Evolutionary conservation across 441 rosid species (phyloP).

Genomic region (Lepidium campestre): DNA sequence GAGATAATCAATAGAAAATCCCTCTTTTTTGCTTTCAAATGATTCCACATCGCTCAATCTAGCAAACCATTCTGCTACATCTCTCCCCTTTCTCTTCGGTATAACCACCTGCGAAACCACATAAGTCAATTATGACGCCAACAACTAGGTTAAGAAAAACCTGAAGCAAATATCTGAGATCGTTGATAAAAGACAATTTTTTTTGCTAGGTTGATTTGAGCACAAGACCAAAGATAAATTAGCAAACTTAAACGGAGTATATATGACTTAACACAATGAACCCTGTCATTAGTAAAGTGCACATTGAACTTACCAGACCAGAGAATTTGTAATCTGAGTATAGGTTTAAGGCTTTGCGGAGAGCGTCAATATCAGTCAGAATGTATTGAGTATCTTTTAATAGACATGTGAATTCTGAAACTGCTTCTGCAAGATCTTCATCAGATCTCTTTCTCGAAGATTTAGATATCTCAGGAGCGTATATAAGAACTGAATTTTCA

Average conservation of each 20-base stretch:
- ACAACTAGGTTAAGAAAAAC: background rate
- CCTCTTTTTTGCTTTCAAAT: constrained; percentile 30
- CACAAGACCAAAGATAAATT: background rate
- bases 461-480: constrained; percentile 56
- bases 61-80: constrained; percentile 40
- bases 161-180: background rate
- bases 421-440: constrained; percentile 55
- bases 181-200: background rate
- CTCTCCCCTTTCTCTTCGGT: constrained; percentile 37
- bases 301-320: constrained; percentile 49
- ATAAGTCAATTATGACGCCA: background rate
- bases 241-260: background rate
- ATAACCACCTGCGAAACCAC: constrained; percentile 53
- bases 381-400: constrained; percentile 43
- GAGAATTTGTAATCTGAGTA: constrained; percentile 38
- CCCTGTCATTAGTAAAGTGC: background rate
- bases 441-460: constrained; percentile 47
- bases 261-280: background rate
- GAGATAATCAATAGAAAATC: constrained; percentile 32
- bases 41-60: constrained; percentile 35
- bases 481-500: constrained; percentile 33
- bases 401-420: constrained; percentile 42
- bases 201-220: background rate
- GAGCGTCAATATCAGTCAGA: constrained; percentile 35
- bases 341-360: constrained; percentile 34